These are phyloP conservation scores for Epichloe glyceriae DNA, from an alignment of 2,329 filamentous ascomycete genomes.

Conservation along the genomic window DNA sequence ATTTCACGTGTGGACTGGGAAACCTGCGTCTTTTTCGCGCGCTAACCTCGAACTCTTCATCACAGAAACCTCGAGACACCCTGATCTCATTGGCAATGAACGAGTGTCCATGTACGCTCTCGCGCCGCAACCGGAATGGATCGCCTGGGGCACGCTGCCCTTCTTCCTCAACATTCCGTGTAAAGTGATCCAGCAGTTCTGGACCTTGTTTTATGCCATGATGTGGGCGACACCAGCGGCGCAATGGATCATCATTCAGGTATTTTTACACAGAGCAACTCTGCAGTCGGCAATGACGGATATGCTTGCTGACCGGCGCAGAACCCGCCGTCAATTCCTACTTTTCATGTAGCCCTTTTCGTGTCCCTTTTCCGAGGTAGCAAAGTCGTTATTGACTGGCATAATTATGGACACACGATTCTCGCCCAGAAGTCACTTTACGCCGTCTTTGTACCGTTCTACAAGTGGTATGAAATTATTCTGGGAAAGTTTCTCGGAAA, in stretches of 20 bases:
- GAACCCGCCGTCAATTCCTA: constrained; percentile 93
- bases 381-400: constrained; percentile 85
- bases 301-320: constrained; percentile 24
- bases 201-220: constrained; percentile 56
- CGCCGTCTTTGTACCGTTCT: constrained; percentile 67
- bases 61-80: constrained; percentile 65
- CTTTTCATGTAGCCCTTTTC: constrained; percentile 61
- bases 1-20: background rate
- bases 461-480: constrained; percentile 62
- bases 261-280: constrained; percentile 18
- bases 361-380: constrained; percentile 68
- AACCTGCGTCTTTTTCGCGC: background rate
- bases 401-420: constrained; percentile 97
- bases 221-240: constrained; percentile 62
- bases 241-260: constrained; percentile 77
- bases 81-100: constrained; percentile 57
- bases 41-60: background rate
- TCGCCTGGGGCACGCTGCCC: constrained; percentile 56
- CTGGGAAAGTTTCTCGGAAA: constrained; percentile 55
- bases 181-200: constrained; percentile 77
- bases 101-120: constrained; percentile 62
- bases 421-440: constrained; percentile 48
- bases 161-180: constrained; percentile 69
- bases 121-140: constrained; percentile 48
- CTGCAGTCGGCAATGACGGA: background rate